These are phyloP conservation scores for Pseudoneurospora amorphoporcata DNA, from an alignment of 495 filamentous ascomycete species.

Conservation along the genomic window DNA sequence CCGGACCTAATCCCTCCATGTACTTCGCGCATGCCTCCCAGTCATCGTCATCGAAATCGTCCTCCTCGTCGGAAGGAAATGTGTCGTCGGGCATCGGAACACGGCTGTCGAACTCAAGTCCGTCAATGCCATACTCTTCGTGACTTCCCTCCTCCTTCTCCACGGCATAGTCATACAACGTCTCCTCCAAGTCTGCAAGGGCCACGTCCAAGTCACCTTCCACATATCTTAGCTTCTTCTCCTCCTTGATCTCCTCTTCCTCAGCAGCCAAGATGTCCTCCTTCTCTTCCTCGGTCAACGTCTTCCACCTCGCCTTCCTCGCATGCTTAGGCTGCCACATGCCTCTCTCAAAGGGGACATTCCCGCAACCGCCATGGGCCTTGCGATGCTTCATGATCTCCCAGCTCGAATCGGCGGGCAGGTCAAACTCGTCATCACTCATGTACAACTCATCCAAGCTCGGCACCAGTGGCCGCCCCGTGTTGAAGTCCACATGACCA, in stretches of 20 bases:
- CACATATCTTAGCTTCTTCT: background rate
- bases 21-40: background rate
- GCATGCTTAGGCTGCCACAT: constrained; percentile 28
- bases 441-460: constrained; percentile 36
- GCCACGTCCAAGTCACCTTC: background rate
- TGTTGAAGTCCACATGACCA: constrained; percentile 40
- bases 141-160: background rate
- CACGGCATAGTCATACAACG: background rate
- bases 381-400: constrained; percentile 1
- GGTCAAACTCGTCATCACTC: constrained; percentile 25
- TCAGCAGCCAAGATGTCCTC: constrained; percentile 16
- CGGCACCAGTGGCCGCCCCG: constrained; percentile 27
- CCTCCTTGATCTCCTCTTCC: constrained; percentile 3
- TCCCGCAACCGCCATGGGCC: constrained; percentile 19
- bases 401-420: constrained; percentile 4
- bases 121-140: background rate
- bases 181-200: background rate
- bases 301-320: constrained; percentile 22
- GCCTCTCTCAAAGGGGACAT: constrained; percentile 19
- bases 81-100: background rate
- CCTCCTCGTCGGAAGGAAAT: background rate
- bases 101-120: background rate
- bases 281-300: constrained; percentile 15
- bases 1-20: background rate
- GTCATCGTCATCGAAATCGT: background rate